Evolutionary conservation across 371 early-diverging fungal genomes (phyloP), one percentile per base, ranked within the genome.

Genomic region (Cokeromyces recurvatus): DNA sequence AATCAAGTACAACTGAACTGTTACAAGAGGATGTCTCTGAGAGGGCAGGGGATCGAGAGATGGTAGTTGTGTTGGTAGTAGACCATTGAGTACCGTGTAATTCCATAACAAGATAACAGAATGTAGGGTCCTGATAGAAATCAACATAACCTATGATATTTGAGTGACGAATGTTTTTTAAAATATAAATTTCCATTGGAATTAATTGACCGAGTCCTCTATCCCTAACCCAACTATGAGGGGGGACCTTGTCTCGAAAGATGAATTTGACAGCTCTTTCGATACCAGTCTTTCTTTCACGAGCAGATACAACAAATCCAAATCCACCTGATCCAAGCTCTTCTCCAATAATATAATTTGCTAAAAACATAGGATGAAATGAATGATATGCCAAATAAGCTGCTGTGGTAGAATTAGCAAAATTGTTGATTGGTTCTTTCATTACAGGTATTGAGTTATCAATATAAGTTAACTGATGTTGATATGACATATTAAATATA

Each of bases 181-280:
- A 59, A 4, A 87, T 74, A 54, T 77, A 86, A 20, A 86, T 78
- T 64, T 91, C 92, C 66, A 84, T 79, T 1, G 92, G 92, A 21
- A 87, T 73, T n/a, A n/a, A n/a, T 31, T 65, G 48, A 17, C 87
- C 86, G 22, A 84, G 51, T 19, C 77, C 75, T 9, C 64, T 45
- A 40, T 82, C 88, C 15, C 55, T 56, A 29, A 73, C 81, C 84
- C 85, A 86, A 29, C 68, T 65, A 25, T 71, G 69, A 5, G 61
- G 51, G 23, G 86, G 82, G 5, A 91, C 70, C 54, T 78, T 80
- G 46, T 77, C 59, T 31, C 75, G 73, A 53, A 79, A 75, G 43
- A 91, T 86, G 52, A 90, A 85, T 57, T 91, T 91, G 53, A 89
- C 86, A 14, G 91, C 91, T 42, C 86, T 82, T 42, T 84, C 83